These are phyloP conservation scores for Entomortierella parvispora DNA, from an alignment of 192 early-diverging fungal genomes.

Conservation along the genomic window DNA sequence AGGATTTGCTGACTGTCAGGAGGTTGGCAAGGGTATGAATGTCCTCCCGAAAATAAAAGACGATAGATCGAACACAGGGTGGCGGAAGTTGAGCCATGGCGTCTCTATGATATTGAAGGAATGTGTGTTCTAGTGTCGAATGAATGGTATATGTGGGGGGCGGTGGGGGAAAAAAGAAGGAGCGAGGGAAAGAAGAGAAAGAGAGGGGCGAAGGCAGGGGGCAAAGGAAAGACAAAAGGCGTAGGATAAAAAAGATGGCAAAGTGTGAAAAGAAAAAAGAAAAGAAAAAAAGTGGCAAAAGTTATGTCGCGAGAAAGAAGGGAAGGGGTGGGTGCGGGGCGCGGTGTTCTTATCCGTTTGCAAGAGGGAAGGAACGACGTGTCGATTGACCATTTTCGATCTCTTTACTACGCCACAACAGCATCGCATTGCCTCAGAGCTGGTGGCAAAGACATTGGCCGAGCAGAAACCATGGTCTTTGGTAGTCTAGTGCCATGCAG, in stretches of 20 bases:
- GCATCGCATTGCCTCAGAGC: not conserved
- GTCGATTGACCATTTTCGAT: too few species aligned
- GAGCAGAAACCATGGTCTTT: too few species aligned
- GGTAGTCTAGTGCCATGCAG: too few species aligned
- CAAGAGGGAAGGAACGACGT: too few species aligned
- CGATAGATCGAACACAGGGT: slow-evolving; percentile 25
- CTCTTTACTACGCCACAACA: too few species aligned
- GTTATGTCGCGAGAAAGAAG: too few species aligned
- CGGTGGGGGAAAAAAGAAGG: not conserved
- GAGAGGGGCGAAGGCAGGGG: too few species aligned
- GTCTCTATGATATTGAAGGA: not conserved
- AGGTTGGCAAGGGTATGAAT: slow-evolving; percentile 19
- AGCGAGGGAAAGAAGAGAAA: not conserved
- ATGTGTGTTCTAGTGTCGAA: not conserved
- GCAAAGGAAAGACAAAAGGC: not conserved
- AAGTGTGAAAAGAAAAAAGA: not conserved
- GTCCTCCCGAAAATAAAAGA: slow-evolving; percentile 22
- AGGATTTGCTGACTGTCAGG: slow-evolving; percentile 18
- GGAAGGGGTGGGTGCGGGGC: too few species aligned
- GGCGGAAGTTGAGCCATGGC: slow-evolving; percentile 10
- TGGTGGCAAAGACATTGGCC: too few species aligned
- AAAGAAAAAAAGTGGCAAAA: not conserved
- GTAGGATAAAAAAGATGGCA: not conserved
- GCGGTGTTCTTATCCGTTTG: too few species aligned
- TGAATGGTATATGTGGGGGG: not conserved